Evolutionary conservation across 805 yeast genomes (phyloP).

Genomic region (Saccharomyces jurei): DNA sequence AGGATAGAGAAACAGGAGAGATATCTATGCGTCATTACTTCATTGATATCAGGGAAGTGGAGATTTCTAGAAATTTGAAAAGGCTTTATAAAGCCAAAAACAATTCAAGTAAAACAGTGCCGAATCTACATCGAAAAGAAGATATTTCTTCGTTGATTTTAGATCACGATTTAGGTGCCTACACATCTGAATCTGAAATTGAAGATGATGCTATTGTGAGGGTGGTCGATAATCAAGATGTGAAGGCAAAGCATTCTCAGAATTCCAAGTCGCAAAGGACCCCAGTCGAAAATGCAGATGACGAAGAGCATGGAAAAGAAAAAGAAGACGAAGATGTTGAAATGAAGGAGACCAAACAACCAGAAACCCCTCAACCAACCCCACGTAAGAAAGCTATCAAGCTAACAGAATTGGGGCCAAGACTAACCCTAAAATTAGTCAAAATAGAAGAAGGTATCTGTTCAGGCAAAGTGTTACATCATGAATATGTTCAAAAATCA

Average conservation of each 20-base stretch:
- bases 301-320: slow-evolving; percentile 14
- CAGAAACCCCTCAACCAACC: slow-evolving; percentile 5
- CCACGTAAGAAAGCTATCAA: slow-evolving; percentile 75
- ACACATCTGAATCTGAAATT: slow-evolving; percentile 86
- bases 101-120: slow-evolving; percentile 54
- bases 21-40: slow-evolving; percentile 86
- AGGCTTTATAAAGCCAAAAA: slow-evolving; percentile 57
- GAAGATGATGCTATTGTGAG: slow-evolving; percentile 85
- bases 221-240: slow-evolving; percentile 31
- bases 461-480: slow-evolving; percentile 80
- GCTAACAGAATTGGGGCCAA: slow-evolving; percentile 87
- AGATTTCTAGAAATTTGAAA: slow-evolving; percentile 64
- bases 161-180: slow-evolving; percentile 69
- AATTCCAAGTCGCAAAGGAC: slow-evolving; percentile 16
- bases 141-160: slow-evolving; percentile 80
- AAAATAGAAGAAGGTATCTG: slow-evolving; percentile 93
- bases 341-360: slow-evolving; percentile 2
- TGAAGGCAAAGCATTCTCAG: slow-evolving; percentile 15
- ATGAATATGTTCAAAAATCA: slow-evolving; percentile 59
- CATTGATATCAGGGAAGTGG: slow-evolving; percentile 79
- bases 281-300: slow-evolving; percentile 10
- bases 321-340: slow-evolving; percentile 14
- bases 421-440: slow-evolving; percentile 63
- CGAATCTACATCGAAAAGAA: slow-evolving; percentile 54
- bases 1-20: slow-evolving; percentile 57